Evolutionary conservation across 306 rosid species (phyloP).

Genomic region (Begonia peltatifolia): DNA sequence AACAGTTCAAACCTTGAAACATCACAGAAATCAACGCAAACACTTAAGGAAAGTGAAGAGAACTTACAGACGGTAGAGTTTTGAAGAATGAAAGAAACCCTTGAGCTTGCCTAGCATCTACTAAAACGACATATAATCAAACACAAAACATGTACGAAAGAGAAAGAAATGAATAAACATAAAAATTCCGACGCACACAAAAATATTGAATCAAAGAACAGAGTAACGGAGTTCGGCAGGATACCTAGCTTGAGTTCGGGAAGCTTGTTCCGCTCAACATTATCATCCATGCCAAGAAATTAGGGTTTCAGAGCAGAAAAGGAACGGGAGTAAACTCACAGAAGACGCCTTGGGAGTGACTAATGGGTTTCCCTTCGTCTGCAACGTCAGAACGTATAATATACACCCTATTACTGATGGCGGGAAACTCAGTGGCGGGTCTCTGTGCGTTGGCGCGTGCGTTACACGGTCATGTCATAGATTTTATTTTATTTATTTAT

Average conservation of each 20-base stretch:
- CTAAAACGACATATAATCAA: slow-evolving; percentile 4
- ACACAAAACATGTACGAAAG: slow-evolving; percentile 1
- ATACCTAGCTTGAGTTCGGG: slow-evolving; percentile 89
- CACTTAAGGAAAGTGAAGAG: neutral
- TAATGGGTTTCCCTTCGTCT: neutral
- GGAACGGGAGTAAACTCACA: neutral
- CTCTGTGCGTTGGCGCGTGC: slow-evolving; percentile 10
- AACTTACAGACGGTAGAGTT: slow-evolving; percentile 61
- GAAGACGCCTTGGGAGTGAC: neutral
- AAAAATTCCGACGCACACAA: neutral
- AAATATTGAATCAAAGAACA: neutral
- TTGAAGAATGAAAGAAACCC: slow-evolving; percentile 92
- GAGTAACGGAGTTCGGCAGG: slow-evolving; percentile 1
- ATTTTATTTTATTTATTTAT: too few relatives aligned
- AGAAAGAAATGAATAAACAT: neutral
- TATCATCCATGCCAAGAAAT: slow-evolving; percentile 37
- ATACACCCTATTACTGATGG: slow-evolving; percentile 16
- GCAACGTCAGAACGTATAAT: neutral
- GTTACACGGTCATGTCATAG: neutral
- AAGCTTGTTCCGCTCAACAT: slow-evolving; percentile 47
- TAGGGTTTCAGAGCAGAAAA: slow-evolving; percentile 15
- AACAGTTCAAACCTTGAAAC: neutral
- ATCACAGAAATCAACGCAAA: too few relatives aligned
- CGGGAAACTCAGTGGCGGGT: slow-evolving; percentile 52
- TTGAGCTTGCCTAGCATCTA: slow-evolving; percentile 91